These are phyloP conservation scores for Casuarina equisetifolia DNA, from an alignment of 306 rosid genomes.

Conservation along the genomic window DNA sequence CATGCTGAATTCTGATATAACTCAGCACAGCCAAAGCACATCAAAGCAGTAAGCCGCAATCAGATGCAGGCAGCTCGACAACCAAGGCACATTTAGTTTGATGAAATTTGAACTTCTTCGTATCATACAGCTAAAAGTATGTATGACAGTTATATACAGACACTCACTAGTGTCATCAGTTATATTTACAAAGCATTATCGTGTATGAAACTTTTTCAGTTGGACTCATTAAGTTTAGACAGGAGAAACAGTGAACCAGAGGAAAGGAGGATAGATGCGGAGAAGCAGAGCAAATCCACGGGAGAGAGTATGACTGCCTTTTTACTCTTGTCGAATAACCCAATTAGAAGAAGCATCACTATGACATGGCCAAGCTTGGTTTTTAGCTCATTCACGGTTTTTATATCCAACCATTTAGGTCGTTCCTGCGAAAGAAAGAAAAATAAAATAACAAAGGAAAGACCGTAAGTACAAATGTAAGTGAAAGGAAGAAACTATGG, in stretches of 20 bases:
- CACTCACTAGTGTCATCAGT: neutral
- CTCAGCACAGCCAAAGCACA: neutral
- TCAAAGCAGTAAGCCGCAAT: neutral
- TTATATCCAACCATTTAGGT: conserved; percentile 78
- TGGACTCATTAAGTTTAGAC: conserved; percentile 61
- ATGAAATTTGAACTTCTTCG: neutral
- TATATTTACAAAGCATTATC: neutral
- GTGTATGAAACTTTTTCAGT: conserved; percentile 9
- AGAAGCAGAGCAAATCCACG: conserved; percentile 83
- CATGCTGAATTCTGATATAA: neutral
- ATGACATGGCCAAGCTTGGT: conserved; percentile 92
- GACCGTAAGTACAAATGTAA: neutral
- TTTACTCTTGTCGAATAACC: conserved; percentile 81
- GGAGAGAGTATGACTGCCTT: conserved; percentile 67
- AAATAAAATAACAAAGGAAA: no score
- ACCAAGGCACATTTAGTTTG: neutral
- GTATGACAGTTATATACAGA: neutral
- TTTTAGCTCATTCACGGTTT: conserved; percentile 78
- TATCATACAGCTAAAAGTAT: neutral
- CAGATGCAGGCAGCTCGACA: neutral
- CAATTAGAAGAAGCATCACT: conserved; percentile 95
- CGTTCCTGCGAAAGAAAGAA: conserved; percentile 58
- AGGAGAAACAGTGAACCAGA: conserved; percentile 74
- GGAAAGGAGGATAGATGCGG: conserved; percentile 74
- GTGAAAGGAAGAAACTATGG: neutral